phyloP scores from a whole-genome alignment of 2,329 filamentous ascomycete genomes.

The Dothideomycetes sp. region DNA sequence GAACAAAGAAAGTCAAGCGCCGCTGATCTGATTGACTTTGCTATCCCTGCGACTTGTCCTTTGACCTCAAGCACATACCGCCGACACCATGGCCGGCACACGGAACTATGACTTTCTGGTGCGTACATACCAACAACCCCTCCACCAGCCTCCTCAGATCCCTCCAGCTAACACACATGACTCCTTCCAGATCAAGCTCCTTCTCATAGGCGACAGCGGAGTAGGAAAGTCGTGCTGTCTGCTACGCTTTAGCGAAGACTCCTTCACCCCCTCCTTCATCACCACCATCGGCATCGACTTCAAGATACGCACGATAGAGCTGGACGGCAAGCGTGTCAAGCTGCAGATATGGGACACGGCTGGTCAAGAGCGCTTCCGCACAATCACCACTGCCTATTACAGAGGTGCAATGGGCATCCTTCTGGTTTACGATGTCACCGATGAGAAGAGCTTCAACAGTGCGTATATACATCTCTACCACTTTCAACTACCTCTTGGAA shows the following conservation, averaged over 20 bases:
- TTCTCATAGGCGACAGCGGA: conserved; percentile 92
- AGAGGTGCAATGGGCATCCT: conserved; percentile 96
- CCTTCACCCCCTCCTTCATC: conserved; percentile 95
- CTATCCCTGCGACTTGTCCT: too few relatives aligned
- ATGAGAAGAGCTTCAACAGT: conserved; percentile 94
- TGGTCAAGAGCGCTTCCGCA: conserved; percentile 95
- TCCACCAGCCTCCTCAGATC: conserved; percentile 7
- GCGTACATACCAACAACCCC: conserved; percentile 28
- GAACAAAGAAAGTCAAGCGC: too few relatives aligned
- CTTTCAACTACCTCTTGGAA: conserved; percentile 99
- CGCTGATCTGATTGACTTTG: too few relatives aligned
- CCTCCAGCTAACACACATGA: not conserved
- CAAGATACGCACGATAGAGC: conserved; percentile 98
- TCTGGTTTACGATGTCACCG: conserved; percentile 96
- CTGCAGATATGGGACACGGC: conserved; percentile 99
- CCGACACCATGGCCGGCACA: conserved; percentile 71
- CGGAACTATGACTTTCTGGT: conserved; percentile 99
- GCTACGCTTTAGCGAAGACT: conserved; percentile 93
- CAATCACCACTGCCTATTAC: conserved; percentile 98
- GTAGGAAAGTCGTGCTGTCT: conserved; percentile 97
- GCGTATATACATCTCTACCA: conserved; percentile 88
- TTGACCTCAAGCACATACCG: not conserved
- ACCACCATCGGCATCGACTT: conserved; percentile 99
- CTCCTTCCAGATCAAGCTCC: conserved; percentile 70
- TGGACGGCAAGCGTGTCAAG: conserved; percentile 98